Evolutionary conservation across 2,329 filamentous ascomycete species (phyloP), one percentile per base, ranked within the genome.

Genomic region (Aspergillus caelatus): DNA sequence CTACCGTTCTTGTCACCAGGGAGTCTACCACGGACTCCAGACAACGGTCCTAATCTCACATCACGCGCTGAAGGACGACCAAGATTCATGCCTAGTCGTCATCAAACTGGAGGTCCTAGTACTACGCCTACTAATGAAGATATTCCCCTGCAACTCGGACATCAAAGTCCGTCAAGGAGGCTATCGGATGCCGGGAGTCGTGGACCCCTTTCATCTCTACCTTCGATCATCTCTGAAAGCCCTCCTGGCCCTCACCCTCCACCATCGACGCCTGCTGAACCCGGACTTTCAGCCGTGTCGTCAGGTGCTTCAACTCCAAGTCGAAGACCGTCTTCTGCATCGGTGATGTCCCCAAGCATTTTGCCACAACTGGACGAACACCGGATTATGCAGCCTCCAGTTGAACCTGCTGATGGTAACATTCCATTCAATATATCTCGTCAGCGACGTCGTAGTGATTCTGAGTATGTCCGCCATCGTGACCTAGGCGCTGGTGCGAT

Each of bases 201-300:
- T 30, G 69, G 70, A 19, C 68, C 71, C 32, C 67, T 73, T 26
- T 71, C 73, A 74, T 68, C 80, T 71, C 65, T 82, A 65, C 74
- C 75, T 68, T 81, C 81, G 36, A 78, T 80, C 5, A 70, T 83
- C 48, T 82, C 84, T n/a, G 86, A 87, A 66, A 84, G 84, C 41
- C 84, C 85, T 11, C 80, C 83, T 21, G 85, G 87, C 21, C 85
- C 87, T 54, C 79, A 85, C 63, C 87, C 88, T 53, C 87, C 88
- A 53, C 87, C 88, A 7, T 88, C 87, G 1, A 89, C 87, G 2
- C 87, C 88, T 23, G 87, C 87, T 16, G 88, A 86, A 57, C 82
- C 83, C 32, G 84, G 84, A 23, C 74, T 87, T 50, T 87, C 83
- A 64, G 81, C 81, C 23, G 82, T 82, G 63, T 85, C 81, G 54